Evolutionary conservation across 2,329 filamentous ascomycete genomes (phyloP).

Genomic region (Trichoderma simmonsii): DNA sequence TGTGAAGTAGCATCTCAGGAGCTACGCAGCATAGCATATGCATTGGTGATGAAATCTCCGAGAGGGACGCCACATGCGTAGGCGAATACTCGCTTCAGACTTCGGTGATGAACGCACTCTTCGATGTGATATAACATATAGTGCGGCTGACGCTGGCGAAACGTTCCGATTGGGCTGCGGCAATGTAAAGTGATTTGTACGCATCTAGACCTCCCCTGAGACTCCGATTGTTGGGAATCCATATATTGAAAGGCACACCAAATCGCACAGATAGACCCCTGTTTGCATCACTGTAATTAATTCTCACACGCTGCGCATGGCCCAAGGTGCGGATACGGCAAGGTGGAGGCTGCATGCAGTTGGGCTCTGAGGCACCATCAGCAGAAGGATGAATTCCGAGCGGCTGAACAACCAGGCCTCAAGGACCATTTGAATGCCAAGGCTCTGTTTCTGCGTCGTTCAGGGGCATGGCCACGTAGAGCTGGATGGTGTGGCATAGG

Average conservation of each 20-base stretch:
- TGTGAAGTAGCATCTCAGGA: background rate
- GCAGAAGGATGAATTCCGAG: constrained; percentile 39
- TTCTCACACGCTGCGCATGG: constrained; percentile 23
- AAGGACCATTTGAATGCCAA: background rate
- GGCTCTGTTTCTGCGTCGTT: background rate
- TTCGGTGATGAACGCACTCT: constrained; percentile 7
- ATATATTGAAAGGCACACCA: background rate
- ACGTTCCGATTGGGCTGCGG: constrained; percentile 2
- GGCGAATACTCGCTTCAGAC: background rate
- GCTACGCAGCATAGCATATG: background rate
- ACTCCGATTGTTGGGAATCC: background rate
- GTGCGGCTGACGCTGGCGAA: background rate
- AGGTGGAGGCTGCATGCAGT: constrained; percentile 35
- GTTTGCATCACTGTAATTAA: constrained; percentile 15
- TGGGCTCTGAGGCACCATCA: constrained; percentile 48
- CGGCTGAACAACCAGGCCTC: background rate
- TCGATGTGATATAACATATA: background rate
- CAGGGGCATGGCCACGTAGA: constrained; percentile 8
- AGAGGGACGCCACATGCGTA: background rate
- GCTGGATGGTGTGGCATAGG: background rate
- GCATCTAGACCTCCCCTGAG: background rate
- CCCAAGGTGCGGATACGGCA: constrained; percentile 17
- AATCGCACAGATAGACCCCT: background rate
- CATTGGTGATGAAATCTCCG: constrained; percentile 1
- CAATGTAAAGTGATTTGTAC: constrained; percentile 13